Conservation (phyloP, 2,329 filamentous ascomycete genomes). For the Orbilia blumenaviensis region DNA sequence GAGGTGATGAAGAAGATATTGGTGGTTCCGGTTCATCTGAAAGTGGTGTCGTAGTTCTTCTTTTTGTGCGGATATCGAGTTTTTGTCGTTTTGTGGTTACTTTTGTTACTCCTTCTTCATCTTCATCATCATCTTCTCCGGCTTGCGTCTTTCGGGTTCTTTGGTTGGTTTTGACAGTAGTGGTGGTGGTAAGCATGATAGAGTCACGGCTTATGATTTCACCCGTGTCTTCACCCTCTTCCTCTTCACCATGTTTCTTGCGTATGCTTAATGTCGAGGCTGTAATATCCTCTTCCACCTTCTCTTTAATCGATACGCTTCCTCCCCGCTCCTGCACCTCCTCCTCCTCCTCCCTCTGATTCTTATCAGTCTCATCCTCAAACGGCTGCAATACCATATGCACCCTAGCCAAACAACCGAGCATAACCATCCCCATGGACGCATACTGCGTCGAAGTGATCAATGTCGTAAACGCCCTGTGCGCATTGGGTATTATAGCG, state of each 20-base stretch:
- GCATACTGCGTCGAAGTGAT: conserved; percentile 78
- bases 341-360: conserved; percentile 1
- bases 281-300: neutral
- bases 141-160: neutral
- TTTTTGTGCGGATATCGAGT: neutral
- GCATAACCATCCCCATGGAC: conserved; percentile 73
- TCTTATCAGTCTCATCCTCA: conserved; percentile 38
- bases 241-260: neutral
- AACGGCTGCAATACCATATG: conserved; percentile 58
- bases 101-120: neutral
- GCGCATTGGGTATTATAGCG: conserved; percentile 62
- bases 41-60: neutral
- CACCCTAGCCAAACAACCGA: conserved; percentile 72
- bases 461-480: conserved; percentile 72
- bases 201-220: conserved; percentile 41
- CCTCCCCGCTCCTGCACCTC: neutral
- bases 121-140: neutral
- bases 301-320: neutral
- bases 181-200: too few species aligned
- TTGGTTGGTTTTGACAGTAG: neutral
- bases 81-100: conserved; percentile 22
- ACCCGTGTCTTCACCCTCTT: conserved; percentile 24
- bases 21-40: neutral
- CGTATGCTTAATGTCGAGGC: neutral
- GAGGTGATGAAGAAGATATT: too few species aligned